Base-by-base conservation (phyloP, 768 basidiomycete genomes). In the Pleurotus sapidus region DNA sequence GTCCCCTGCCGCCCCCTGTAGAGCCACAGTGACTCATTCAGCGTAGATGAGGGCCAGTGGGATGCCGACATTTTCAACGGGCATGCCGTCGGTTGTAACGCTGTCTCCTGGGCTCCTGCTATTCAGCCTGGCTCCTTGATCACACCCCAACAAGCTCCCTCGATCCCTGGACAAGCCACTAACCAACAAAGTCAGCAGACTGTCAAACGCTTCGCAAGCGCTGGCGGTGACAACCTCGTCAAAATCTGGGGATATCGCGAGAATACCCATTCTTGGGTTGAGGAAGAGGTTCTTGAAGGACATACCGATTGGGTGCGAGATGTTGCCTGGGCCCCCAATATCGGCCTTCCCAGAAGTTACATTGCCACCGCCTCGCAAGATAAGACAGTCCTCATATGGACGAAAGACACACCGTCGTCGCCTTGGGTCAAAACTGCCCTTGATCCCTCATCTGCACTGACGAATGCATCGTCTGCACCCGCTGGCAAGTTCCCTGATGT, bases 291-390 rank as follows among this genome's bases (percentile, higher is more conserved):
- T 0, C 83, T 99, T 20, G 91, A 93, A 49, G 95, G 93, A 0
- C 96, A 99, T 71, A 83, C 89, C 0, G 96, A 99, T 71, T 99
- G 96, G 96, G 95, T 99, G 18, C 82, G 96, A 47, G 96, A 98
- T 68, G 95, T 98, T n/a, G 93, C 96, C 0, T 98, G 95, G 95
- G 95, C 95, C 1, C 96, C 97, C 0, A 97, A 93, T 63, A 95
- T 98, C 60, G 97, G 97, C 0, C 79, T 98, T 14, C 93, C 96
- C 0, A 83, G 94, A 60, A 90, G 88, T 67, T 98, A 98, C 72
- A 93, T 99, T 60, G 97, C 97, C 5, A 95, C 95, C 1, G 94
- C 94, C 0, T 95, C 93, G 0, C 46, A 98, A 77, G 93, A 96
- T 69, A 90, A 87, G 70, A 91, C 89, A 0, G 94, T 95, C 1